Conservation (phyloP, 2,329 filamentous ascomycete species). For the Daldinia eschscholtzii region DNA sequence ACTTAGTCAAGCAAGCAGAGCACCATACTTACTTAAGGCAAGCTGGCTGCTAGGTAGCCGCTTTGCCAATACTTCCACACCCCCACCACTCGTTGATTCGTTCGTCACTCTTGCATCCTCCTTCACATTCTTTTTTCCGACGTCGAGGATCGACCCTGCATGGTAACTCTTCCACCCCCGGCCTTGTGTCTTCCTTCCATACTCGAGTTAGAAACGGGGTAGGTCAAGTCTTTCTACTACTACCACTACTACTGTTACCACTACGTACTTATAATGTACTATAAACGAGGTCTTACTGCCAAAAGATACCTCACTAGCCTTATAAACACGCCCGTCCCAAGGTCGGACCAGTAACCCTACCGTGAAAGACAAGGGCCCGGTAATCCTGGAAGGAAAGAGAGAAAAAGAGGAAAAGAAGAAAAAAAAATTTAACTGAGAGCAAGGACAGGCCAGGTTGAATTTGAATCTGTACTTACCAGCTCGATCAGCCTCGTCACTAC, state of each 20-base stretch:
- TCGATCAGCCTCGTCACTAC: constrained; percentile 52
- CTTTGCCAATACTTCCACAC: constrained; percentile 48
- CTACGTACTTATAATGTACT: constrained; percentile 30
- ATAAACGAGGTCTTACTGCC: constrained; percentile 43
- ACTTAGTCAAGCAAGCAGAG: constrained; percentile 33
- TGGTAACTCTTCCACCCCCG: constrained; percentile 45
- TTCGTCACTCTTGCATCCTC: constrained; percentile 48
- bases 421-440: constrained; percentile 36
- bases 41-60: constrained; percentile 45
- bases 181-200: constrained; percentile 46
- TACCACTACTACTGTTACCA: not conserved
- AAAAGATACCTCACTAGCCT: constrained; percentile 47
- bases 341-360: constrained; percentile 47
- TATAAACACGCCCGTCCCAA: constrained; percentile 50
- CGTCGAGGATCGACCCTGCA: constrained; percentile 53
- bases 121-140: constrained; percentile 47
- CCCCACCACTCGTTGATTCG: constrained; percentile 50
- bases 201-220: constrained; percentile 47
- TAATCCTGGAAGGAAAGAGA: constrained; percentile 44
- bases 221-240: constrained; percentile 27
- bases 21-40: constrained; percentile 32
- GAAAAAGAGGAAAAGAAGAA: not conserved
- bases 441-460: constrained; percentile 47
- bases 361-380: constrained; percentile 42
- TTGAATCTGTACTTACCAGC: constrained; percentile 45